These are phyloP conservation scores for Aspergillus avenaceus DNA, from an alignment of 495 filamentous ascomycete species.

Conservation along the genomic window DNA sequence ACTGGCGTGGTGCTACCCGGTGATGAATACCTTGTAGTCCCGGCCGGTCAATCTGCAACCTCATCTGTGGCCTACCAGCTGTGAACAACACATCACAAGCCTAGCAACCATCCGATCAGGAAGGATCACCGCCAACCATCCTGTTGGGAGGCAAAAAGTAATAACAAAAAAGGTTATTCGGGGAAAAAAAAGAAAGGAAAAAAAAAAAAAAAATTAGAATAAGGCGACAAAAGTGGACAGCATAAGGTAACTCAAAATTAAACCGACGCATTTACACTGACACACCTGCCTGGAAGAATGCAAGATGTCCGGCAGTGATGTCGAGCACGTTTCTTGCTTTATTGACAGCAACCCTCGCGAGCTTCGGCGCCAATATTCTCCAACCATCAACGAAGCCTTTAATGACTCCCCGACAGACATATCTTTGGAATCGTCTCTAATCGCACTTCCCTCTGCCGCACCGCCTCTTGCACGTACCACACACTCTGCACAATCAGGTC, in stretches of 20 bases:
- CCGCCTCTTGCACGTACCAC: conserved; percentile 24
- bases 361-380: conserved; percentile 38
- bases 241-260: conserved; percentile 4
- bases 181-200: conserved; percentile 4
- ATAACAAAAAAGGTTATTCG: not conserved
- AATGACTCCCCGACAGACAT: conserved; percentile 16
- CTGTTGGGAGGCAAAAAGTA: conserved; percentile 9
- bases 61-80: conserved; percentile 36
- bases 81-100: conserved; percentile 45
- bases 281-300: conserved; percentile 33
- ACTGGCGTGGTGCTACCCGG: conserved; percentile 37
- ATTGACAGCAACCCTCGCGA: conserved; percentile 29
- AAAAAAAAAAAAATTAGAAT: conserved; percentile 2
- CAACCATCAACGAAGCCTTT: conserved; percentile 26
- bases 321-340: conserved; percentile 37
- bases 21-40: conserved; percentile 42
- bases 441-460: conserved; percentile 21
- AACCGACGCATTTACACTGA: conserved; percentile 1
- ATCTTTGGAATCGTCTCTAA: conserved; percentile 13
- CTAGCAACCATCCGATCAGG: conserved; percentile 27
- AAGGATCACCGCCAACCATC: conserved; percentile 28
- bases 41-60: conserved; percentile 34
- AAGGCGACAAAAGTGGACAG: not conserved
- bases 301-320: conserved; percentile 46
- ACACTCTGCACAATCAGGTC: conserved; percentile 21